phyloP scores from a whole-genome alignment of 2,329 filamentous ascomycete species.

The Trichoderma guizhouense region DNA sequence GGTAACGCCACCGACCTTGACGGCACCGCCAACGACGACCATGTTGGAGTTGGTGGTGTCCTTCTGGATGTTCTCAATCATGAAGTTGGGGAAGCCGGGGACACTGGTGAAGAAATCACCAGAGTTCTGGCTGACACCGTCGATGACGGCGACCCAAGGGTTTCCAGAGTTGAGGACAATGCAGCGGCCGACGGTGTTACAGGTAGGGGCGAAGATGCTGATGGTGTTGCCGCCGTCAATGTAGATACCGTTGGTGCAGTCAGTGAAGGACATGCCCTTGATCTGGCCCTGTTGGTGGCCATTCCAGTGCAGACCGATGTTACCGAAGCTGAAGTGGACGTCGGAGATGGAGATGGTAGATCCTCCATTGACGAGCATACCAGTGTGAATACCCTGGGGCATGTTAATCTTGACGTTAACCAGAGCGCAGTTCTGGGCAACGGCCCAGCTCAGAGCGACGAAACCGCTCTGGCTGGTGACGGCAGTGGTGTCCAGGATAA shows the following conservation, averaged over 20 bases:
- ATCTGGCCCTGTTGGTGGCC: conserved; percentile 18
- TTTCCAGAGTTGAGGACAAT: conserved; percentile 14
- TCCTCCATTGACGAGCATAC: conserved; percentile 17
- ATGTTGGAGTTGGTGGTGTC: conserved; percentile 21
- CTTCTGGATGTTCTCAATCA: conserved; percentile 23
- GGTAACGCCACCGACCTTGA: conserved; percentile 15
- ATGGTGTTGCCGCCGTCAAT: conserved; percentile 16
- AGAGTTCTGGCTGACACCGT: conserved; percentile 15
- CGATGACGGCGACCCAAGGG: conserved; percentile 16
- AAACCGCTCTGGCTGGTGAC: conserved; percentile 19
- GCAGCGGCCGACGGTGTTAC: conserved; percentile 16
- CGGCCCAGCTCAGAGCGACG: conserved; percentile 22
- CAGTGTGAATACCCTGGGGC: conserved; percentile 21
- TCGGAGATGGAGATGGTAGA: conserved; percentile 23
- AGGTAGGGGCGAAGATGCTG: conserved; percentile 14
- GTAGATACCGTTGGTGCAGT: conserved; percentile 10
- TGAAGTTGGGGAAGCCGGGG: conserved; percentile 12
- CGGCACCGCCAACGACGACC: conserved; percentile 15
- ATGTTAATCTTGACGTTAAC: conserved; percentile 21
- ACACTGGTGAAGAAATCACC: conserved; percentile 17
- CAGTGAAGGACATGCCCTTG: conserved; percentile 17
- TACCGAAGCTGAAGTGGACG: conserved; percentile 22
- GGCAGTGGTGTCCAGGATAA: conserved; percentile 22
- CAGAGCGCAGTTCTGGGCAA: conserved; percentile 24
- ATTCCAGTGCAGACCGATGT: conserved; percentile 23